phyloP scores from a whole-genome alignment of 805 yeast genomes.

The Clavispora phyllophila region DNA sequence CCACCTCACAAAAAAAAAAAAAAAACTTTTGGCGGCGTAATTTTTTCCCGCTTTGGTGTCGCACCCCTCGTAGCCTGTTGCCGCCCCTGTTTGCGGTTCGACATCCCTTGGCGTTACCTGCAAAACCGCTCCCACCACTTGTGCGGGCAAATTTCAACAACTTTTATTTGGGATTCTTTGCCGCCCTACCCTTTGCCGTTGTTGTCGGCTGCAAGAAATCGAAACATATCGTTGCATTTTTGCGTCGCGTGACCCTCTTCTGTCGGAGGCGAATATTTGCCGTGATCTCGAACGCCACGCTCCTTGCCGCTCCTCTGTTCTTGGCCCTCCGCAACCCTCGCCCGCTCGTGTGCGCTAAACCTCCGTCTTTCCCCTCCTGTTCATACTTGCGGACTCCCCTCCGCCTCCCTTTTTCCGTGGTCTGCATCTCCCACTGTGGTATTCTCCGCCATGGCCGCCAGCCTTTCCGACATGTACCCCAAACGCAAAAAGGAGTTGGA shows the following conservation, averaged over 20 bases:
- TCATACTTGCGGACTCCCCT: background rate
- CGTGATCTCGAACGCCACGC: background rate
- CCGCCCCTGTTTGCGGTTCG: background rate
- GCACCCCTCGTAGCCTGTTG: background rate
- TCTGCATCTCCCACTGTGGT: too few species aligned
- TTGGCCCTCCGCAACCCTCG: background rate
- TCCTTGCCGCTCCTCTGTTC: background rate
- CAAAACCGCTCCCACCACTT: background rate
- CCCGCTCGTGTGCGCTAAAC: too few species aligned
- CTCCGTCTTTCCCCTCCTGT: background rate
- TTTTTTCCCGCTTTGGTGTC: background rate
- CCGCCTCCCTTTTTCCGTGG: background rate
- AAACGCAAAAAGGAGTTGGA: conserved; percentile 35
- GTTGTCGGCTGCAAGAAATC: background rate
- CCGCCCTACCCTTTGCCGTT: background rate
- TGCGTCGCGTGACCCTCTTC: background rate
- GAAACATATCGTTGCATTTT: background rate
- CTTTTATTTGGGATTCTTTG: background rate
- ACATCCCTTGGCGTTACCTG: background rate
- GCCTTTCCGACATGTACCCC: conserved; percentile 23
- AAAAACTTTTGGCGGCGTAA: too few species aligned
- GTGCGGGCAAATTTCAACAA: background rate
- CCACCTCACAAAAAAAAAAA: too few species aligned
- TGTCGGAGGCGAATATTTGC: background rate
- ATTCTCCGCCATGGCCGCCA: conserved; percentile 29